Evolutionary conservation across 2,329 filamentous ascomycete species (phyloP).

Genomic region (Chrysoporthe puriensis): DNA sequence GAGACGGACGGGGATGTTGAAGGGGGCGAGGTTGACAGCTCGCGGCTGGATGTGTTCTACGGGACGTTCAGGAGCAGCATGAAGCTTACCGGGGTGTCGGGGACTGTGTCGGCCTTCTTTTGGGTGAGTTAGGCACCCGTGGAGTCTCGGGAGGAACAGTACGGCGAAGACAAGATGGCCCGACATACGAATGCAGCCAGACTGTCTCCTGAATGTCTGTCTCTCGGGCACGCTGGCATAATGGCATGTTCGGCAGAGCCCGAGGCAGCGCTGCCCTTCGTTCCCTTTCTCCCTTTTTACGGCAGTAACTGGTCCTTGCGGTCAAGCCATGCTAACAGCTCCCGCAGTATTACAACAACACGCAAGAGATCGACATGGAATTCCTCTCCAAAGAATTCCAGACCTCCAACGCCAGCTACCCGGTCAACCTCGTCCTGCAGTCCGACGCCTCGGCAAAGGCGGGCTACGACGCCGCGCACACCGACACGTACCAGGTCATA

Average conservation of each 20-base stretch:
- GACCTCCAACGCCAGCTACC: slow-evolving; percentile 51
- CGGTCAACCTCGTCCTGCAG: slow-evolving; percentile 77
- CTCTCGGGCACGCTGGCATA: neutral
- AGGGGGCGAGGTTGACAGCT: slow-evolving; percentile 66
- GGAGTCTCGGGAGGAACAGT: neutral
- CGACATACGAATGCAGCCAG: no score
- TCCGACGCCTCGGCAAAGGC: slow-evolving; percentile 60
- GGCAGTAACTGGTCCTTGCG: neutral
- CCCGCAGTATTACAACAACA: slow-evolving; percentile 73
- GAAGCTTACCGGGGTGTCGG: slow-evolving; percentile 61
- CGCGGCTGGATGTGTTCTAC: slow-evolving; percentile 65
- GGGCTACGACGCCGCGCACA: slow-evolving; percentile 66
- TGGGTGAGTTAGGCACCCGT: slow-evolving; percentile 57
- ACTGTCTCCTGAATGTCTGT: neutral
- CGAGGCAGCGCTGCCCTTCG: neutral
- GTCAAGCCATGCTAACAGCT: slow-evolving; percentile 24
- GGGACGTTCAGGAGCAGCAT: slow-evolving; percentile 72
- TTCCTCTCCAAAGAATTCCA: slow-evolving; percentile 72
- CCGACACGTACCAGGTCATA: slow-evolving; percentile 59
- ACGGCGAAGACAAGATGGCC: neutral
- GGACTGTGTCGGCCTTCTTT: slow-evolving; percentile 80
- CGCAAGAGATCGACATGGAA: slow-evolving; percentile 81
- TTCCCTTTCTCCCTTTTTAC: neutral
- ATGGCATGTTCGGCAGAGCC: neutral
- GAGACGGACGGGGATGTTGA: slow-evolving; percentile 55